A percentile compares a stretch with the other conserved stretches of the same genome.
Conservation (phyloP, 257 asterid genomes). For the Schizonepeta tenuifolia region DNA sequence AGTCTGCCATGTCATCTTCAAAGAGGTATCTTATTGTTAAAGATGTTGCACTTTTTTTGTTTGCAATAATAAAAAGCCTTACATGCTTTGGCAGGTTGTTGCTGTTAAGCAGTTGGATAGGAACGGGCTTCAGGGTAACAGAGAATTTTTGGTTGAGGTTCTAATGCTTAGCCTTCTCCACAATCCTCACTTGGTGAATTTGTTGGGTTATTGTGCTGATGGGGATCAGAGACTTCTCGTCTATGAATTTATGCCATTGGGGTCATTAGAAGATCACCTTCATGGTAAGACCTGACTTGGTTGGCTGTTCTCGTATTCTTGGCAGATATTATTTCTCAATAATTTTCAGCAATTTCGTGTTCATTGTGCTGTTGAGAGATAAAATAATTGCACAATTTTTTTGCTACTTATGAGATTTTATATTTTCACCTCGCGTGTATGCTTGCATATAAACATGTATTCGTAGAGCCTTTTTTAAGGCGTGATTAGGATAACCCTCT, state of each 20-base stretch:
- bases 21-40: neutral
- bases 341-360: neutral
- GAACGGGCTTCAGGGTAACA: constrained; percentile 97
- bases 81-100: constrained; percentile 61
- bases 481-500: neutral
- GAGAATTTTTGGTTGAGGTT: constrained; percentile 97
- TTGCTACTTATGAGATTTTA: neutral
- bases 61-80: constrained; percentile 8
- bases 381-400: neutral
- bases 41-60: too few species aligned
- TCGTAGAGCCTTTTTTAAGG: neutral
- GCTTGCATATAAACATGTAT: neutral
- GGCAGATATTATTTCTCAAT: constrained; percentile 2
- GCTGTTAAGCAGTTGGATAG: constrained; percentile 98
- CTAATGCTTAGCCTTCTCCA: constrained; percentile 98
- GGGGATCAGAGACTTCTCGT: constrained; percentile 99
- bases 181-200: constrained; percentile 88
- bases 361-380: neutral
- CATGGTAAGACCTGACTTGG: constrained; percentile 61
- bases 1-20: neutral
- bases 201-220: constrained; percentile 97
- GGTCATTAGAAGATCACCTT: constrained; percentile 97
- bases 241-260: constrained; percentile 96
- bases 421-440: neutral
- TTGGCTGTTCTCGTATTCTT: constrained; percentile 15